These are phyloP conservation scores for Mallotus nudiflorus DNA, from an alignment of 345 rosid genomes.

Conservation along the genomic window DNA sequence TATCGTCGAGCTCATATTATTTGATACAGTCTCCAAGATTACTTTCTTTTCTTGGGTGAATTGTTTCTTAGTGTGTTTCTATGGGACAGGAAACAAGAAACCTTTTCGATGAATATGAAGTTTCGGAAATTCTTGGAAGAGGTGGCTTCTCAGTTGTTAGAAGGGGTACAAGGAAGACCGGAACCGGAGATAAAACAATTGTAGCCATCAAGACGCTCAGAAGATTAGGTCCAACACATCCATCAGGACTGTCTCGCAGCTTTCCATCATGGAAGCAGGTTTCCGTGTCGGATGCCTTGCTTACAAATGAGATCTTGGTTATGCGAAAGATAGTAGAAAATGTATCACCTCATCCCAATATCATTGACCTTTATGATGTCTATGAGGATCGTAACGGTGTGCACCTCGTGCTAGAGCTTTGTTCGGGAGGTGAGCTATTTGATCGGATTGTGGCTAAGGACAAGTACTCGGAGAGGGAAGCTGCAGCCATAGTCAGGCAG, in stretches of 20 bases:
- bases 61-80: too few species aligned
- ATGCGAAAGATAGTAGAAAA: constrained; percentile 63
- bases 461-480: constrained; percentile 44
- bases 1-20: too few species aligned
- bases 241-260: background rate
- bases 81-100: constrained; percentile 48
- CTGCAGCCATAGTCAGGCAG: constrained; percentile 57
- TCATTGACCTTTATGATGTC: constrained; percentile 61
- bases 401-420: constrained; percentile 62
- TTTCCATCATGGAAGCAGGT: constrained; percentile 49
- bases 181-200: background rate
- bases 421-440: constrained; percentile 61
- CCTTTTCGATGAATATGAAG: constrained; percentile 53
- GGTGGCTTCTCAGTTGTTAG: constrained; percentile 76
- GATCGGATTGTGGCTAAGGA: constrained; percentile 53
- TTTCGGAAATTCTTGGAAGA: constrained; percentile 47
- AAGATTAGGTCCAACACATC: constrained; percentile 33
- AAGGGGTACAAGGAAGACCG: constrained; percentile 42
- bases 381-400: constrained; percentile 61
- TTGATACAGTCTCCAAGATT: too few species aligned
- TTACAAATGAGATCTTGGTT: constrained; percentile 63
- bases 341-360: constrained; percentile 63
- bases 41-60: too few species aligned
- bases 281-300: constrained; percentile 53
- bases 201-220: constrained; percentile 62